Evolutionary conservation across 1,284 basidiomycete species (phyloP), one percentile per base, ranked within the genome.

Genomic region (Leucoagaricus sp.): DNA sequence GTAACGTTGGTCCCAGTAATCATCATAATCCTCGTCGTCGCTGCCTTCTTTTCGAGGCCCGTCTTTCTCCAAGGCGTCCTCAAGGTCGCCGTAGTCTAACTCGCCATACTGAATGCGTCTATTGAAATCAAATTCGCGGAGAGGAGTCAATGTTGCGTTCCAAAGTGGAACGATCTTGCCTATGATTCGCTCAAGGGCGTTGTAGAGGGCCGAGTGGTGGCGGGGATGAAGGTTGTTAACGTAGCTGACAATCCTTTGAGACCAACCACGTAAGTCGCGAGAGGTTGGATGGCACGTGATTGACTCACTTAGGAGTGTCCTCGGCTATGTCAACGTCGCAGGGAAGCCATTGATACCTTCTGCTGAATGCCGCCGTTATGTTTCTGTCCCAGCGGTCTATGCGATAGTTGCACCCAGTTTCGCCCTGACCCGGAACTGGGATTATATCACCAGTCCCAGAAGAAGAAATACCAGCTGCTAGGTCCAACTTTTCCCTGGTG

Each of bases 321-420:
- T 53, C 57, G 3, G 53, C 56, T 19, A 66, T 54, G 23, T 58
- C 57, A 2, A 69, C 67, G 12, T 65, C 65, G 40, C 66, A 67
- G 8, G 67, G 64, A n/a, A 79, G 62, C 78, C 78, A 80, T 42
- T 67, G 69, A 53, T 69, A 71, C 3, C 64, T 61, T 2, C 25
- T 40, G 61, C 65, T 68, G 57, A 46, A 61, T 8, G 42, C 13
- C 6, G 4, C 21, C 2, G n/a, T n/a, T n/a, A n/a, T n/a, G n/a
- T n/a, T n/a, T n/a, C n/a, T n/a, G n/a, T n/a, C n/a, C n/a, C n/a
- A n/a, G n/a, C n/a, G n/a, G n/a, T n/a, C n/a, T n/a, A n/a, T n/a
- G n/a, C n/a, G n/a, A n/a, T n/a, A n/a, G n/a, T n/a, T n/a, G n/a
- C n/a, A n/a, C n/a, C 25, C 13, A 10, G 40, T 25, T 21, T 33